A percentile compares a stretch with the other conserved stretches of the same genome.
Conservation (phyloP, 148 eudicot species). For the Camellia granthamiana region DNA sequence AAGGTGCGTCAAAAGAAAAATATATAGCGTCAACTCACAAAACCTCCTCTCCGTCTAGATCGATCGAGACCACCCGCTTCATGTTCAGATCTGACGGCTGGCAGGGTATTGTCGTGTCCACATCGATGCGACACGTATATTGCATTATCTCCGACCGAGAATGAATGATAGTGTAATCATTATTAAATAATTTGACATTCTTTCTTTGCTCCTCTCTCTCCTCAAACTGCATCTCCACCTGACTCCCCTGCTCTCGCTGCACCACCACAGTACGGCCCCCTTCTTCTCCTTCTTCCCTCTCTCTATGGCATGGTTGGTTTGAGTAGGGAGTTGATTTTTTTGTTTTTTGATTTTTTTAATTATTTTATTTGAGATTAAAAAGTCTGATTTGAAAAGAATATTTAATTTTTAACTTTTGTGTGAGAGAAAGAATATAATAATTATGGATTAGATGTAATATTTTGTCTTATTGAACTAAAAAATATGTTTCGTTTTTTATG, state of each 20-base stretch:
- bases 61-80: background rate
- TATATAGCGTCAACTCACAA: constrained; percentile 8
- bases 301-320: too few relatives aligned
- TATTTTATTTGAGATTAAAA: too few relatives aligned
- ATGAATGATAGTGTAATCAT: constrained; percentile 44
- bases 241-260: constrained; percentile 8
- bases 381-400: too few relatives aligned
- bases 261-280: background rate
- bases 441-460: too few relatives aligned
- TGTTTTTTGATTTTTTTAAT: too few relatives aligned
- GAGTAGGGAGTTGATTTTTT: too few relatives aligned
- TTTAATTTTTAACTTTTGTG: too few relatives aligned
- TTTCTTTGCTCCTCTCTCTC: background rate
- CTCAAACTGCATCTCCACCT: background rate
- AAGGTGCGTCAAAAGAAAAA: constrained; percentile 24
- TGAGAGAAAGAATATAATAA: too few relatives aligned
- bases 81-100: constrained; percentile 25
- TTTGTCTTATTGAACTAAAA: too few relatives aligned
- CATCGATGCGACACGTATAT: constrained; percentile 14
- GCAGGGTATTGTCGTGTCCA: background rate
- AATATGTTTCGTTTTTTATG: too few relatives aligned
- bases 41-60: background rate
- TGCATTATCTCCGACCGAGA: background rate
- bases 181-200: constrained; percentile 46
- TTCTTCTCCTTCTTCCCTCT: background rate